Evolutionary conservation across 805 yeast genomes (phyloP).

Genomic region (Zygosaccharomyces bisporus): DNA sequence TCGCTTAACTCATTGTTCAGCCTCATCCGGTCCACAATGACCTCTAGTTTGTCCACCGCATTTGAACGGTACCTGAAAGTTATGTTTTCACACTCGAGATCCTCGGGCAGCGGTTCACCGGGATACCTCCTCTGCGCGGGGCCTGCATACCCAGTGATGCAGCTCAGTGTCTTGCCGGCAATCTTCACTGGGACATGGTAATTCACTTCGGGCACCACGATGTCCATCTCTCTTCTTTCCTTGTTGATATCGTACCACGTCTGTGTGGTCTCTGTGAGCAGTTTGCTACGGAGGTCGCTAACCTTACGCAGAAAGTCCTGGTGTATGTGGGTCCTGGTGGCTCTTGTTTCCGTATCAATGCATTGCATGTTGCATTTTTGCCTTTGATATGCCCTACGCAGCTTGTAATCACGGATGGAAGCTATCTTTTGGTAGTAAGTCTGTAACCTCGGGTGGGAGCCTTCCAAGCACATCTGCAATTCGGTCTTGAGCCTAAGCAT

Average conservation of each 20-base stretch:
- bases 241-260: constrained; percentile 89
- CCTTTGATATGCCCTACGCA: constrained; percentile 46
- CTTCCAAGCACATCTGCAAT: constrained; percentile 78
- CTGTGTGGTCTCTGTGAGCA: constrained; percentile 71
- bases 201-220: constrained; percentile 44
- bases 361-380: constrained; percentile 69
- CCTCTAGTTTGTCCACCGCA: constrained; percentile 41
- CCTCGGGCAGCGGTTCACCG: constrained; percentile 35
- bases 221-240: constrained; percentile 79
- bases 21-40: constrained; percentile 65
- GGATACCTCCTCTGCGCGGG: constrained; percentile 32
- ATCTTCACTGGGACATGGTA: constrained; percentile 42
- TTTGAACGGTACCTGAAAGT: constrained; percentile 41
- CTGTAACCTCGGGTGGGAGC: constrained; percentile 87
- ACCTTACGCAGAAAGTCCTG: constrained; percentile 72
- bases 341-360: constrained; percentile 75
- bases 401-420: constrained; percentile 66
- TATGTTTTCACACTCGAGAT: constrained; percentile 42
- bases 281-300: constrained; percentile 59
- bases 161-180: constrained; percentile 33
- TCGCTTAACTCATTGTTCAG: constrained; percentile 65
- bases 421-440: constrained; percentile 68
- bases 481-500: constrained; percentile 74
- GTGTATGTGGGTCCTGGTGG: constrained; percentile 73
- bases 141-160: constrained; percentile 39